Conservation (phyloP, 306 rosid genomes). For the Cercis canadensis region DNA sequence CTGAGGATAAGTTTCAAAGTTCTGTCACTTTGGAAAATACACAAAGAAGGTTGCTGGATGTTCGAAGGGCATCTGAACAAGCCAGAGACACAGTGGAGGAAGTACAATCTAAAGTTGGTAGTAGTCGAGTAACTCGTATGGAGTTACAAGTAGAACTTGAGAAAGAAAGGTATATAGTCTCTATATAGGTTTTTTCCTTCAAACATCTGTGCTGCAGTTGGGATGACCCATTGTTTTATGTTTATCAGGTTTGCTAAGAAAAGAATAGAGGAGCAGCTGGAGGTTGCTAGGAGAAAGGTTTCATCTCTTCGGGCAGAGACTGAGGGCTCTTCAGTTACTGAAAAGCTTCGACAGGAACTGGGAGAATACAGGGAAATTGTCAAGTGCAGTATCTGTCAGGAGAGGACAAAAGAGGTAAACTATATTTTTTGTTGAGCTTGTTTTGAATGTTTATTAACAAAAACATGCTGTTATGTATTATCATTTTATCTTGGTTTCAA, state of each 20-base stretch:
- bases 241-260: conserved; percentile 70
- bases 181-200: conserved; percentile 7
- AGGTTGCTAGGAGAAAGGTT: conserved; percentile 72
- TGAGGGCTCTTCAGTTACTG: conserved; percentile 71
- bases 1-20: conserved; percentile 62
- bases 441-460: neutral
- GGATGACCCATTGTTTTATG: conserved; percentile 13
- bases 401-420: conserved; percentile 90
- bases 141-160: conserved; percentile 78
- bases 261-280: conserved; percentile 79
- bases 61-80: conserved; percentile 67
- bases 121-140: conserved; percentile 56
- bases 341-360: conserved; percentile 87
- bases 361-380: conserved; percentile 83
- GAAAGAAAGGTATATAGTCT: conserved; percentile 73
- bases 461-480: too few species aligned
- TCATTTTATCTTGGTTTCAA: too few species aligned
- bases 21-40: conserved; percentile 60
- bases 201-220: neutral
- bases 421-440: neutral
- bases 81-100: conserved; percentile 62
- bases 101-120: conserved; percentile 61
- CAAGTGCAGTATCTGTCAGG: conserved; percentile 87
- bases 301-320: conserved; percentile 60
- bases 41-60: conserved; percentile 69